These are phyloP conservation scores for Cryphonectria naterciae DNA, from an alignment of 2,329 filamentous ascomycete species.

Conservation along the genomic window DNA sequence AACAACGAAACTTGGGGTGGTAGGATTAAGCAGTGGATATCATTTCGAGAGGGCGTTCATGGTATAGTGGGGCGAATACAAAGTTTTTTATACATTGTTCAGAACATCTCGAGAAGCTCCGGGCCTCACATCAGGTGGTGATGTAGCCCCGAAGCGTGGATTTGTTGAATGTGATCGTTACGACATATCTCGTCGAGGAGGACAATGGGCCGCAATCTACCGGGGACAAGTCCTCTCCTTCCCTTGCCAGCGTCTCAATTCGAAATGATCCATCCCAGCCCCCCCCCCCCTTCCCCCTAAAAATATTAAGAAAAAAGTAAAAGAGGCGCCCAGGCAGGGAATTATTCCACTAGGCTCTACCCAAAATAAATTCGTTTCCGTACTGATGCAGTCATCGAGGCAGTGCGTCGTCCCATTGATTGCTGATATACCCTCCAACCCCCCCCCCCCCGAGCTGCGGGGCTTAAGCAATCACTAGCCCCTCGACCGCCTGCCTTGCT, in stretches of 20 bases:
- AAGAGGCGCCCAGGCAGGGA: background rate
- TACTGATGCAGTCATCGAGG: background rate
- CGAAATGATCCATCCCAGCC: background rate
- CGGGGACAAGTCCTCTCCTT: background rate
- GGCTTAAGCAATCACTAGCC: constrained; percentile 56
- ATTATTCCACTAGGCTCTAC: background rate
- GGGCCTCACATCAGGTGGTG: background rate
- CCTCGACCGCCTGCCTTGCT: constrained; percentile 57
- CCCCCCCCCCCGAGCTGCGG: background rate
- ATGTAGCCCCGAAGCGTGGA: background rate
- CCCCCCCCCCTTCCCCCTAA: too few relatives aligned
- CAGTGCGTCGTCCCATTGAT: background rate
- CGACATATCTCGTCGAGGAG: background rate
- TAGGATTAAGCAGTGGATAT: constrained; percentile 17
- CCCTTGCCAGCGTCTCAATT: background rate
- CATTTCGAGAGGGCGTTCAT: constrained; percentile 23
- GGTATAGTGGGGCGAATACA: constrained; percentile 20
- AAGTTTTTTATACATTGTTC: background rate
- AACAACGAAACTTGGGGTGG: constrained; percentile 6
- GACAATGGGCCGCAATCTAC: background rate
- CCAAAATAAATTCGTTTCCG: background rate
- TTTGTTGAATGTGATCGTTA: background rate
- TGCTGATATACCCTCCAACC: background rate
- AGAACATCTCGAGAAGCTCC: background rate
- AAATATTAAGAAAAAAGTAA: background rate